Evolutionary conservation across 2,329 filamentous ascomycete species (phyloP), one percentile per base, ranked within the genome.

Genomic region (Amauroascus verrucosus): DNA sequence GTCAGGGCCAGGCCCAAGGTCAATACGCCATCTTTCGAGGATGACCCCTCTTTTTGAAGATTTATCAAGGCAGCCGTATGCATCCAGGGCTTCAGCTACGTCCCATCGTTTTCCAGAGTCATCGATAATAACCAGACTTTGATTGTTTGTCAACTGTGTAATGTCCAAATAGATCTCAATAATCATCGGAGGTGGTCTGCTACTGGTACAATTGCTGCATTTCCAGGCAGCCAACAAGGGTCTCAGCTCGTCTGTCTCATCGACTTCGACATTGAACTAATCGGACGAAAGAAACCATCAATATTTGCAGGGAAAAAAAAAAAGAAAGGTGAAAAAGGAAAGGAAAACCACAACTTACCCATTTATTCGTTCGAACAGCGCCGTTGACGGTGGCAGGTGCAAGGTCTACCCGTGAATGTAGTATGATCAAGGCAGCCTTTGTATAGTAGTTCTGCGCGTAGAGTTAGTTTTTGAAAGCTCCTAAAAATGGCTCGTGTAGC

Each of bases 191-290:
- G 86, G 85, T 33, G 93, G 93, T 55, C 80, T 82, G 62, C 85
- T 84, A 48, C 87, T 82, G 58, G 85, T 79, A 56, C 85, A 81
- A 66, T 91, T 86, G 65, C 86, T 86, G 44, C 75, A 79, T 69
- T 84, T 91, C 90, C 90, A 98, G 54, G 81, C 77, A 61, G 79
- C 78, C 58, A 97, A 78, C 59, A 93, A 86, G 59, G 94, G 85
- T 63, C 80, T 77, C 64, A 95, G 89, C 56, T 86, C 83, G 64
- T 95, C 88, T 58, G 91, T 91, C 62, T 98, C 93, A 62, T 95
- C 86, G 43, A 95, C 84, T 60, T 95, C 86, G 61, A 96, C 83
- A 74, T 95, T 94, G 72, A 96, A 98, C 93, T 97, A 64, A 49
- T 45, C 32, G 14, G 47, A 50, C 16, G 32, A 43, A 40, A 54